Base-by-base conservation (phyloP, 352 stramenopile species). In the Globisporangium nunn region DNA sequence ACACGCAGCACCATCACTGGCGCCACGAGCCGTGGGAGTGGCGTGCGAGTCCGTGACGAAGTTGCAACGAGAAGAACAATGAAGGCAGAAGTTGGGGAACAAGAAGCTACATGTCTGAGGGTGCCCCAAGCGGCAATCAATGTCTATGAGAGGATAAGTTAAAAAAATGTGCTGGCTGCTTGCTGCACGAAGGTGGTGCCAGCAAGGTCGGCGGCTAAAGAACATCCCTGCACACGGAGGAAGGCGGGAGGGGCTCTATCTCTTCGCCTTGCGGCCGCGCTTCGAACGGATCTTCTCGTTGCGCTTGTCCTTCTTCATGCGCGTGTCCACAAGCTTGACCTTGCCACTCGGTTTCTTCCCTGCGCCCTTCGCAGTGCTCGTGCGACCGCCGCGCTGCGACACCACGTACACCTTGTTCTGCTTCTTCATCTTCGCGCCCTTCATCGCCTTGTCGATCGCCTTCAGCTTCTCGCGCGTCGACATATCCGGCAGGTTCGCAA, bases 401-500 rank as follows among this genome's bases (percentile, higher is more conserved):
- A 99, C 93, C 1, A 99, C 96, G 71, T 99, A 99, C 37, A 98
- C 88, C 76, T 98, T 98, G 59, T 89, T 93, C 55, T 96, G 75
- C 69, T 97, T 95, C 59, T 93, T 92, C 7, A 85, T 61, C 60
- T 91, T 69, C 2, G 88, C 85, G 7, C 85, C 87, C 62, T 98
- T 97, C 84, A 99, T 97, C 14, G 96, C 91, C 66, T 98, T 97
- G 65, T 98, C 96, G 37, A 99, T 96, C 4, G 95, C 94, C 79
- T 98, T 99, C 0, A 99, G 82, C 72, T 99, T 99, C 72, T 98
- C 95, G 28, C 95, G 79, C 46, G 98, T 97, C 39, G 88, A 97
- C 93, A 99, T 98, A 55, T 99, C 97, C 2, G 87, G 86, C 53
- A 97, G 74, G 59, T 98, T 97, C 11, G 95, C 96, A 55, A 99